phyloP scores from a whole-genome alignment of 345 rosid genomes.

The Gossypioides kirkii region DNA sequence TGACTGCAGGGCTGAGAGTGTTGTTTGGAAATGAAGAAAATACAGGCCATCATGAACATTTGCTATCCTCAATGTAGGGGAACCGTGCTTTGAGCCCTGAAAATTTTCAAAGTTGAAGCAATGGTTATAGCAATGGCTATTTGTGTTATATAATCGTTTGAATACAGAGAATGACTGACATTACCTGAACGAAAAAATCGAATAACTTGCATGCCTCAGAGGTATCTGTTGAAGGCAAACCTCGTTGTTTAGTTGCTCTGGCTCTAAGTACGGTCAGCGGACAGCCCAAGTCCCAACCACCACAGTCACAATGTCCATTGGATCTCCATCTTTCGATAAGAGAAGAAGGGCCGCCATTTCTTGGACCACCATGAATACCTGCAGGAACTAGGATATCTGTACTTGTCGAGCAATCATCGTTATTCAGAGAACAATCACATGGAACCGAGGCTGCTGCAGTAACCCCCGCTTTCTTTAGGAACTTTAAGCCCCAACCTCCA shows the following conservation, averaged over 20 bases:
- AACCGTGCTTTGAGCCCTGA: conserved; percentile 54
- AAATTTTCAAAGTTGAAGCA: conserved; percentile 21
- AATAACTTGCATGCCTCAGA: conserved; percentile 51
- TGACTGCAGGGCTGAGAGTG: conserved; percentile 72
- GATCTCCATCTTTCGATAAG: conserved; percentile 83
- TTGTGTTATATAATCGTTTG: neutral
- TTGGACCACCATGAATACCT: conserved; percentile 88
- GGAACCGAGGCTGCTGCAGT: conserved; percentile 18
- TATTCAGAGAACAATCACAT: conserved; percentile 23
- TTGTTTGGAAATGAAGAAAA: conserved; percentile 58
- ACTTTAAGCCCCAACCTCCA: conserved; percentile 97
- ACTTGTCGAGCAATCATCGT: conserved; percentile 40
- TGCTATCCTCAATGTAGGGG: conserved; percentile 63
- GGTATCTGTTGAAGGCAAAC: conserved; percentile 18
- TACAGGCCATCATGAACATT: conserved; percentile 66
- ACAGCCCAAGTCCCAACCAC: conserved; percentile 98
- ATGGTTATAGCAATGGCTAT: conserved; percentile 9
- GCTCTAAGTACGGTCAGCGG: conserved; percentile 52
- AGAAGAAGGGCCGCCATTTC: conserved; percentile 63
- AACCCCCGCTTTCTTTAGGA: conserved; percentile 47
- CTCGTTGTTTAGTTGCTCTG: conserved; percentile 34
- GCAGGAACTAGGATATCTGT: conserved; percentile 73
- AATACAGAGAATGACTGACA: neutral
- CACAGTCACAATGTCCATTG: conserved; percentile 87
- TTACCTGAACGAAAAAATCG: conserved; percentile 66